Conservation (phyloP, 202 grass and related monocot genomes). For the Zoysia matrella region DNA sequence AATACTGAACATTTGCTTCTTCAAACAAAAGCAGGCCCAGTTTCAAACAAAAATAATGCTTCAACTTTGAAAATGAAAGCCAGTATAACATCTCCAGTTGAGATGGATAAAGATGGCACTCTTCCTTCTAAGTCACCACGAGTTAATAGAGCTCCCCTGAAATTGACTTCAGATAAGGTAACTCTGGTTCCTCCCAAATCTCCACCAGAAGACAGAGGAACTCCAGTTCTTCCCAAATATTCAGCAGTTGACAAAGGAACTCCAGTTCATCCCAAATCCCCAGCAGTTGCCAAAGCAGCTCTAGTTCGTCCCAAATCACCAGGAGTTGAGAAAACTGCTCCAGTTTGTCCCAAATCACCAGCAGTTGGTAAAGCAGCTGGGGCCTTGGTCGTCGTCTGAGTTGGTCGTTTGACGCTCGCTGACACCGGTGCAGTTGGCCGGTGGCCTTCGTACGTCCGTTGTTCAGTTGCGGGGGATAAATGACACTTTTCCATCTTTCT, state of each 20-base stretch:
- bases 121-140: slow-evolving; percentile 45
- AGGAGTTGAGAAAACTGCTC: slow-evolving; percentile 8
- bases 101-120: slow-evolving; percentile 50
- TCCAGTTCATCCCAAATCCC: slow-evolving; percentile 16
- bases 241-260: slow-evolving; percentile 20
- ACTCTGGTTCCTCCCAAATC: slow-evolving; percentile 40
- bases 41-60: slow-evolving; percentile 45
- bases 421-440: too few species aligned
- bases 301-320: slow-evolving; percentile 8
- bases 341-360: slow-evolving; percentile 26
- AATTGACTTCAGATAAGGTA: slow-evolving; percentile 28
- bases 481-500: too few species aligned
- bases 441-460: too few species aligned
- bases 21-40: slow-evolving; percentile 27
- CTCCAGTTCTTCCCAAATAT: slow-evolving; percentile 23
- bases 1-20: slow-evolving; percentile 36
- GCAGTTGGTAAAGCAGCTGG: background rate
- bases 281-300: slow-evolving; percentile 1
- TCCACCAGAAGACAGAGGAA: background rate
- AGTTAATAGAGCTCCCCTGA: slow-evolving; percentile 37
- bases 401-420: too few species aligned
- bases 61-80: slow-evolving; percentile 30
- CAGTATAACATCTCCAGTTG: slow-evolving; percentile 32
- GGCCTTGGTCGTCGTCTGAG: too few species aligned
- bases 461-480: too few species aligned